Percentiles rank a stretch among this genome's conserved stretches.
Evolutionary conservation across 805 yeast species (phyloP).

Genomic region (Metschnikowia proteae): DNA sequence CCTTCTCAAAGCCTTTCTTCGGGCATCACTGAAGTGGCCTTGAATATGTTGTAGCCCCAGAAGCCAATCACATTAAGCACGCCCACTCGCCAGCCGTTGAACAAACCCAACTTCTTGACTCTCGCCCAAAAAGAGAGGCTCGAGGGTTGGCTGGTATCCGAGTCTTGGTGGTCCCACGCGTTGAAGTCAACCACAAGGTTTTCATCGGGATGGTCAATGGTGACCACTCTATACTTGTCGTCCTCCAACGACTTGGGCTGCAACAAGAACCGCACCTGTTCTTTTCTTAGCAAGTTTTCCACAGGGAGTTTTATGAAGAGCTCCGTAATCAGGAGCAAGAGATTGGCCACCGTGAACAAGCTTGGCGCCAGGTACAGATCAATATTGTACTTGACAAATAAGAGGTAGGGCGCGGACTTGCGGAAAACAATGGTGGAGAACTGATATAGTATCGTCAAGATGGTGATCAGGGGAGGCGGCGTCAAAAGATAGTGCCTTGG

Average conservation of each 20-base stretch:
- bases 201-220: constrained; percentile 41
- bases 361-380: constrained; percentile 64
- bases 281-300: constrained; percentile 80
- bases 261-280: constrained; percentile 68
- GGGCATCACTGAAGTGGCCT: constrained; percentile 34
- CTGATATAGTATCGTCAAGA: constrained; percentile 57
- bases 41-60: constrained; percentile 69
- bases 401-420: constrained; percentile 60
- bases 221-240: constrained; percentile 38
- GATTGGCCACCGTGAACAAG: constrained; percentile 53
- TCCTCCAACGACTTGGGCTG: constrained; percentile 31
- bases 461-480: constrained; percentile 46
- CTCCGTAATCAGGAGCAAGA: constrained; percentile 62
- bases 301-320: constrained; percentile 77
- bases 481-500: constrained; percentile 54
- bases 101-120: constrained; percentile 36
- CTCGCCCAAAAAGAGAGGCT: constrained; percentile 38
- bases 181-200: constrained; percentile 54
- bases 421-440: constrained; percentile 57
- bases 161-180: constrained; percentile 12
- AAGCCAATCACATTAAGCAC: constrained; percentile 73
- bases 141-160: constrained; percentile 23
- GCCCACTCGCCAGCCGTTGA: constrained; percentile 92
- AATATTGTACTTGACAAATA: constrained; percentile 57
- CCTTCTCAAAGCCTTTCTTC: constrained; percentile 16